Evolutionary conservation across 2,329 filamentous ascomycete genomes (phyloP), one percentile per base, ranked within the genome.

Genomic region (Pseudocercospora pini-densiflorae): DNA sequence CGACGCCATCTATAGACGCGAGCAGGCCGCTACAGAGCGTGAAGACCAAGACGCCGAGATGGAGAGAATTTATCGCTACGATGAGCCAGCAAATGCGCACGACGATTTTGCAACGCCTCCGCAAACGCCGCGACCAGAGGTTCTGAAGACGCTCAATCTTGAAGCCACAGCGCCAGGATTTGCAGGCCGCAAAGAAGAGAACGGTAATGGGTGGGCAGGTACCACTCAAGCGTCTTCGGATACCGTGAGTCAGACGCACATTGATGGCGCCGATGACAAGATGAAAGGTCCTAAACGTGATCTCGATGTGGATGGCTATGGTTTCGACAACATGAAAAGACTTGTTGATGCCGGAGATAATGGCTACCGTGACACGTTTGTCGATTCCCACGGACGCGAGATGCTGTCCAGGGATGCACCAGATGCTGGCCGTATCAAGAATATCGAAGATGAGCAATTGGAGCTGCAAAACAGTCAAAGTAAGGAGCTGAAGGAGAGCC

Each of bases 301-400:
- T 64, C 86, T 89, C 63, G 94, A 97, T 74, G 89, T 97, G 23
- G 89, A 89, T 61, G 94, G 94, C 0, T 87, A 89, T 65, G 93
- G 93, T 0, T 74, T 83, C 3, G 94, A 98, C 76, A 88, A 89
- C 62, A 92, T 94, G 88, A 78, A 78, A 16, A 77, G 79, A n/a
- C 67, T 82, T 2, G 77, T 78, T 29, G 71, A 74, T 29, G 71
- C 70, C 10, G 77, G 73, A 51, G 74, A 76, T 61, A 60, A 67
- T 36, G 74, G 72, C 3, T 68, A 74, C 12, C 70, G 73, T 66
- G 77, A 79, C 59, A 89, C 88, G 68, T 82, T 81, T 24, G 87
- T 91, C 21, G 84, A 90, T 70, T 81, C 86, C 67, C 83, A 85
- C 36, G 77, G 77, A 2, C 87, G 87, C 57, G 94, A 97, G 77